phyloP scores from a whole-genome alignment of 345 rosid species.

The Eucalyptus cloeziana region DNA sequence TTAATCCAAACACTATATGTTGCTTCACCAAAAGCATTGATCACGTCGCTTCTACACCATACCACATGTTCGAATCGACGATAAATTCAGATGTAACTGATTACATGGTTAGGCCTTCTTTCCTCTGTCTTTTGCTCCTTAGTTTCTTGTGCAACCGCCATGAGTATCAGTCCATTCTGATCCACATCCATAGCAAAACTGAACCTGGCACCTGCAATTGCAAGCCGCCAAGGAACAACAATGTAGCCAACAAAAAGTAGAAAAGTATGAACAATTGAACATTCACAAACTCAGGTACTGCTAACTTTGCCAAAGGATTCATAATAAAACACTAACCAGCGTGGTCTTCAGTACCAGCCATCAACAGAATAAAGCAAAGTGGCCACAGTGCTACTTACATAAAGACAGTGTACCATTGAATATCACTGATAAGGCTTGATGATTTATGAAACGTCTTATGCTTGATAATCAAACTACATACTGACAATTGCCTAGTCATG shows the following conservation, averaged over 20 bases:
- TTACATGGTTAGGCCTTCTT: neutral
- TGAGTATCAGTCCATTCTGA: conserved; percentile 9
- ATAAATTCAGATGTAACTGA: neutral
- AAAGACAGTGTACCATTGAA: neutral
- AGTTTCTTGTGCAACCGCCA: conserved; percentile 3
- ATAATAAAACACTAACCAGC: neutral
- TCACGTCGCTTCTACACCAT: neutral
- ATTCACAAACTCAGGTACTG: neutral
- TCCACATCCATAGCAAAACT: conserved; percentile 34
- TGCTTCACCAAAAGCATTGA: neutral
- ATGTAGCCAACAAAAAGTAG: neutral
- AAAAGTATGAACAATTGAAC: neutral
- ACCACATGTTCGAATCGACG: neutral
- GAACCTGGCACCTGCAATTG: conserved; percentile 16
- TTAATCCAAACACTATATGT: neutral
- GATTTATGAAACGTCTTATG: neutral
- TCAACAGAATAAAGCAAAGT: neutral
- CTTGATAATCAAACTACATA: neutral
- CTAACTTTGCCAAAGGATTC: neutral
- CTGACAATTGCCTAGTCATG: neutral
- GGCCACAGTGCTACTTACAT: neutral
- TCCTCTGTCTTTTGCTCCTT: neutral
- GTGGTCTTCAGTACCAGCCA: neutral
- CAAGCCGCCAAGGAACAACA: neutral
- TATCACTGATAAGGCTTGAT: neutral